Evolutionary conservation across 2,329 filamentous ascomycete species (phyloP), one percentile per base, ranked within the genome.

Genomic region (Penicillium italicum): DNA sequence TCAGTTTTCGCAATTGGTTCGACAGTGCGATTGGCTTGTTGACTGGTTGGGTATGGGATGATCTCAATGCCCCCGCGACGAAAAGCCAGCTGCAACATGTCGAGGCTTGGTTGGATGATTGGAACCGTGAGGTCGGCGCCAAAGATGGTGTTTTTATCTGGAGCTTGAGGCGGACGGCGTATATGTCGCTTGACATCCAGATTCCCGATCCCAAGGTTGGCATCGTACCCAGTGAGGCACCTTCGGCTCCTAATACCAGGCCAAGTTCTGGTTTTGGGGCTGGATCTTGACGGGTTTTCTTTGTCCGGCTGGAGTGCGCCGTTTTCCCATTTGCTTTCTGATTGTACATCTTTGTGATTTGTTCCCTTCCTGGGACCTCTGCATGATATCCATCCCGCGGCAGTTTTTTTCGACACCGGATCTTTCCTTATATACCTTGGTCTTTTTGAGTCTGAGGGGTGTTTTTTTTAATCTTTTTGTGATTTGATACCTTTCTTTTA

Each of bases 31-130:
- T 97, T 63, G 91, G 93, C 2, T 79, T 95, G 5, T 74, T 91
- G 33, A 97, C 94, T 0, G 90, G 93, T 22, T 99, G 92, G 90
- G 68, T 97, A 33, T 97, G 91, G 91, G 94, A 99, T 56, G 93
- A 97, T 69, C 66, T 93, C 22, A 91, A 93, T 1, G 75, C 90
- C 34, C 89, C 89, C 4, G 85, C 82, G 9, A 82, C 88, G 56
- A 97, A 97, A 77, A 77, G 80, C 22, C 82, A 86, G 53, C 72
- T 96, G 43, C 82, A 80, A 53, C 80, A 77, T 10, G 76, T 97
- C 18, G 94, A 99, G 74, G 74, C 72, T 36, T 96, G 90, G 85
- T 82, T 99, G 51, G 89, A 95, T 61, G 81, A 85, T 56, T 97
- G 93, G 92, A 99, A 99, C 71, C 70, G 72, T 9, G 84, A 90